These are phyloP conservation scores for Exophiala xenobiotica DNA, from an alignment of 2,329 filamentous ascomycete genomes.

Conservation along the genomic window DNA sequence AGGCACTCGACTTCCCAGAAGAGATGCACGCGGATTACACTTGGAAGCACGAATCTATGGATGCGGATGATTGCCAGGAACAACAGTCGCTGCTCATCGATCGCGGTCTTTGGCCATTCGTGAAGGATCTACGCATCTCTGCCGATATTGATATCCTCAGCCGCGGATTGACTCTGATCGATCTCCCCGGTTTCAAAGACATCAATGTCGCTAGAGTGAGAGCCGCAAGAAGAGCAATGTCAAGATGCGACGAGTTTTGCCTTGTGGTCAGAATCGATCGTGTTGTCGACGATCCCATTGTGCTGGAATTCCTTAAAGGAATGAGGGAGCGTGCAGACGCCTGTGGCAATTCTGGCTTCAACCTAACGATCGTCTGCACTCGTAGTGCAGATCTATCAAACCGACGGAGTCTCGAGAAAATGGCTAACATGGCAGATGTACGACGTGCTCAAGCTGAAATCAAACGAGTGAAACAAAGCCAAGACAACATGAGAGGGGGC, in stretches of 20 bases:
- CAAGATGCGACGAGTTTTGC: slow-evolving; percentile 16
- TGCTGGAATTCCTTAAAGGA: slow-evolving; percentile 6
- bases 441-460: not conserved
- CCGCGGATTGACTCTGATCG: slow-evolving; percentile 9
- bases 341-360: not conserved
- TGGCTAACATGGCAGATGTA: not conserved
- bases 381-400: slow-evolving; percentile 3
- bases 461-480: not conserved
- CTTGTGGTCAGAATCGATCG: slow-evolving; percentile 12
- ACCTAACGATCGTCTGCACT: slow-evolving; percentile 13
- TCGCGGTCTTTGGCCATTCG: slow-evolving; percentile 14
- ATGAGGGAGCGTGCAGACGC: not conserved
- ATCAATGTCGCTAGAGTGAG: slow-evolving; percentile 12
- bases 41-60: not conserved
- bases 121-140: slow-evolving; percentile 6
- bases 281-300: slow-evolving; percentile 4
- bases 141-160: slow-evolving; percentile 4
- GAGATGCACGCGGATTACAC: not conserved
- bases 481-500: not conserved
- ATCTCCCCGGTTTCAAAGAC: slow-evolving; percentile 16
- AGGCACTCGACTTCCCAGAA: too few species aligned
- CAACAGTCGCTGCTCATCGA: not conserved
- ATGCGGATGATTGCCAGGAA: not conserved
- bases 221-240: slow-evolving; percentile 4
- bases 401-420: not conserved